Base-by-base conservation (phyloP, 192 early-diverging fungal species). In the Helicostylum pulchrum region DNA sequence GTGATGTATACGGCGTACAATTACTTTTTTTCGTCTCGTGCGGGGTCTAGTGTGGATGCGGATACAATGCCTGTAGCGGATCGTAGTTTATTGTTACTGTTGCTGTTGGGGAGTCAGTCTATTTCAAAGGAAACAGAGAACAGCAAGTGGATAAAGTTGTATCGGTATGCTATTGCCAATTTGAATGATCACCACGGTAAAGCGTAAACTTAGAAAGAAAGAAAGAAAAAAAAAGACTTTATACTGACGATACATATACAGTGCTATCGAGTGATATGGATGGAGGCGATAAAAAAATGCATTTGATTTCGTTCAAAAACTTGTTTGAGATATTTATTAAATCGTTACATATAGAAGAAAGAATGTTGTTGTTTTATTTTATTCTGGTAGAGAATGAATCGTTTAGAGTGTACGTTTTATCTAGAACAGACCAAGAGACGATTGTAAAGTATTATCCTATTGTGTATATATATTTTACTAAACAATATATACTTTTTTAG, bases 371-470 rank as follows among this genome's bases (percentile, higher is more conserved):
- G 14, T 71, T 91, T 55, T 89, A 91, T 63, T 63, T 79, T 4
- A 65, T 90, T 12, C 58, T 91, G 34, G 67, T 89, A 2, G 82
- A 87, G 53, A 91, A 90, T 53, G 78, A 82, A 9, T 75, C 76
- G 14, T 92, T 92, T 62, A 66, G 84, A 34, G 85, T 81, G 11
- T 92, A 89, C 67, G 80, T 91, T 3, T 61, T 92, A 15, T 92
- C 90, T 2, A 70, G 87, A 14, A 87, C 86, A 0, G 90, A 92
- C 62, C 90, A 89, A 5, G 90, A 92, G 61, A 85, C 82, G n/a
- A 70, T 92, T 68, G 86, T 90, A 76, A 67, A 70, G 15, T 7
- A 15, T n/a, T 17, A n/a, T 43, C 1, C 8, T 64, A 10, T 6
- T 36, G n/a, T n/a, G n/a, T n/a, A n/a, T n/a, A n/a, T n/a, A n/a